Evolutionary conservation across 1,284 basidiomycete genomes (phyloP).

Genomic region (Tylopilus sp.): DNA sequence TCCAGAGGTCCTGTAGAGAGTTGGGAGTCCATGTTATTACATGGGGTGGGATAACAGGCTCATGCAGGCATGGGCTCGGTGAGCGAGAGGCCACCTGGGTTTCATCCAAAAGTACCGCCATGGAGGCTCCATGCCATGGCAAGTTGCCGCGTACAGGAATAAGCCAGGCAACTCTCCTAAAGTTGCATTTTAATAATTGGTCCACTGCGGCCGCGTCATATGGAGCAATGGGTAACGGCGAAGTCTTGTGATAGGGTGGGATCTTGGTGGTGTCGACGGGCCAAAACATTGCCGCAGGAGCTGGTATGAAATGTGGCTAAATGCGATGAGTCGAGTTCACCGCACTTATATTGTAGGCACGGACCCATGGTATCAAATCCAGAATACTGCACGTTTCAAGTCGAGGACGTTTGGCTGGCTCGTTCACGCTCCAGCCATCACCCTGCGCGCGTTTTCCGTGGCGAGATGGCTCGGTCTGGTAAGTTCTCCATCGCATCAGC

Average conservation of each 20-base stretch:
- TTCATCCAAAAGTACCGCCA: conserved; percentile 39
- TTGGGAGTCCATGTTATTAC: conserved; percentile 49
- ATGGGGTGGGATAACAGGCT: conserved; percentile 12
- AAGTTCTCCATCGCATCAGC: background rate
- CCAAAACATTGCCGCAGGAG: conserved; percentile 16
- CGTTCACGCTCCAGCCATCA: background rate
- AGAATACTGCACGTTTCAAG: conserved; percentile 17
- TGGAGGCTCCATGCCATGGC: conserved; percentile 48
- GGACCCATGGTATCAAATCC: conserved; percentile 29
- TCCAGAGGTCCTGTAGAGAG: conserved; percentile 49
- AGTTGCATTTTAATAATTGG: conserved; percentile 30
- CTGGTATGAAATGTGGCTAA: conserved; percentile 31
- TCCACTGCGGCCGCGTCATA: conserved; percentile 34
- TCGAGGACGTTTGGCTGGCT: conserved; percentile 19
- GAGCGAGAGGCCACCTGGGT: conserved; percentile 11
- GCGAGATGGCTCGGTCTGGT: background rate
- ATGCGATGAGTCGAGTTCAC: conserved; percentile 12
- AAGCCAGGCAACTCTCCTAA: conserved; percentile 53
- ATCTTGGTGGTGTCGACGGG: conserved; percentile 21
- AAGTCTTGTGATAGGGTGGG: conserved; percentile 22
- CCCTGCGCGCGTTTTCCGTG: conserved; percentile 21
- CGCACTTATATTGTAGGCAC: conserved; percentile 1
- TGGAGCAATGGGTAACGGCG: conserved; percentile 41
- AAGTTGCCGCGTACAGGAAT: conserved; percentile 54
- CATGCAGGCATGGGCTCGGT: conserved; percentile 18